Conservation (phyloP, 2,329 filamentous ascomycete genomes). For the Phialemonium atrogriseum region DNA sequence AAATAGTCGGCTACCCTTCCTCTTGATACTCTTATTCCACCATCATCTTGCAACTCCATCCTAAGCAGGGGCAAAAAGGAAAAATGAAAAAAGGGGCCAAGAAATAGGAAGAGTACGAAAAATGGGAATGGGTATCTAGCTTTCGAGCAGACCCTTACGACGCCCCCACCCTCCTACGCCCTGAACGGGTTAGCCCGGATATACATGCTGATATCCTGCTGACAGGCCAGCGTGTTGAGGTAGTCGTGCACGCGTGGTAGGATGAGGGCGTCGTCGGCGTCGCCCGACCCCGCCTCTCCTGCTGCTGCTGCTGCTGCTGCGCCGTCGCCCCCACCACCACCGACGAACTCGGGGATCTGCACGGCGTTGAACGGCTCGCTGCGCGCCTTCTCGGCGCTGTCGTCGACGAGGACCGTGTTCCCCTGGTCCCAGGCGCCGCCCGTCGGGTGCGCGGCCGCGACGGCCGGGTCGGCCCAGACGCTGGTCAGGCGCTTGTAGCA, state of each 20-base stretch:
- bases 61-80: no score
- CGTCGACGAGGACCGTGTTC: slow-evolving; percentile 87
- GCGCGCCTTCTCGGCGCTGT: slow-evolving; percentile 70
- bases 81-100: no score
- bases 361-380: slow-evolving; percentile 80
- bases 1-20: no score
- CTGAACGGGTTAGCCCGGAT: slow-evolving; percentile 44
- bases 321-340: no score
- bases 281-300: slow-evolving; percentile 25
- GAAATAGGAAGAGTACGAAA: no score
- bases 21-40: no score
- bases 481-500: slow-evolving; percentile 79
- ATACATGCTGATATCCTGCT: slow-evolving; percentile 55
- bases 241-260: slow-evolving; percentile 55
- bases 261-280: no score
- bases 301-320: no score
- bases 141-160: no score
- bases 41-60: no score
- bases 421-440: slow-evolving; percentile 60
- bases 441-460: slow-evolving; percentile 37
- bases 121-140: no score
- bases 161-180: no score
- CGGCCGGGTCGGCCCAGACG: slow-evolving; percentile 54
- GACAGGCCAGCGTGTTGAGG: slow-evolving; percentile 43
- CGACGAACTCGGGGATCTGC: slow-evolving; percentile 68